phyloP scores from a whole-genome alignment of 768 basidiomycete species.

The Tephrocybe rancida region DNA sequence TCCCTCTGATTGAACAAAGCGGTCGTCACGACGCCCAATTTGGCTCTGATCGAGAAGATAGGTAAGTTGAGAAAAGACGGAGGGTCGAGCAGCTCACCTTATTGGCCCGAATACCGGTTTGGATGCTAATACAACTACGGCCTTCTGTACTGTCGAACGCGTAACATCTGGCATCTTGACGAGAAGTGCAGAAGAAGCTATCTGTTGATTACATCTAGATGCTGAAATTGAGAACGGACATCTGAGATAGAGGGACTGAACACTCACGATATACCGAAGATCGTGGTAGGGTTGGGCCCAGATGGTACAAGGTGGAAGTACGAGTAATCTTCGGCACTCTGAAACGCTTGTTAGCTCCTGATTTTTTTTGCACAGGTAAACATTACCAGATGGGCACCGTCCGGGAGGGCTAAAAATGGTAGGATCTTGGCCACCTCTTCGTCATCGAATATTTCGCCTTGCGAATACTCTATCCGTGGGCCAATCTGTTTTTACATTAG shows the following conservation, averaged over 20 bases:
- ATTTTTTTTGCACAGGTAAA: conserved; percentile 1
- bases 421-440: conserved; percentile 84
- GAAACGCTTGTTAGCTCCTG: conserved; percentile 9
- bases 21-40: conserved; percentile 91
- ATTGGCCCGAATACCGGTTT: conserved; percentile 95
- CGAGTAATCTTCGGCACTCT: conserved; percentile 93
- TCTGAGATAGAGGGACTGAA: background rate
- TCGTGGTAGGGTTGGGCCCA: conserved; percentile 69
- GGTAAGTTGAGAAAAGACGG: background rate
- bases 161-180: conserved; percentile 87
- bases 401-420: conserved; percentile 95
- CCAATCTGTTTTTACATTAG: conserved; percentile 63
- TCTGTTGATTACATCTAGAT: conserved; percentile 90
- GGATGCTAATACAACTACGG: conserved; percentile 90
- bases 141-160: conserved; percentile 95
- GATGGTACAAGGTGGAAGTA: conserved; percentile 92
- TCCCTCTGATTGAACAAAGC: conserved; percentile 90
- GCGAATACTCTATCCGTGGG: conserved; percentile 84
- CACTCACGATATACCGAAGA: conserved; percentile 94
- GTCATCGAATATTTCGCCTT: conserved; percentile 80
- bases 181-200: conserved; percentile 75
- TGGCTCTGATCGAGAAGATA: conserved; percentile 64
- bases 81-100: conserved; percentile 47
- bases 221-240: background rate
- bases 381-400: conserved; percentile 92